A percentile compares a stretch with the other conserved stretches of the same genome.
Conservation (phyloP, 371 early-diverging fungal genomes). For the Choanephora cucurbitarum region DNA sequence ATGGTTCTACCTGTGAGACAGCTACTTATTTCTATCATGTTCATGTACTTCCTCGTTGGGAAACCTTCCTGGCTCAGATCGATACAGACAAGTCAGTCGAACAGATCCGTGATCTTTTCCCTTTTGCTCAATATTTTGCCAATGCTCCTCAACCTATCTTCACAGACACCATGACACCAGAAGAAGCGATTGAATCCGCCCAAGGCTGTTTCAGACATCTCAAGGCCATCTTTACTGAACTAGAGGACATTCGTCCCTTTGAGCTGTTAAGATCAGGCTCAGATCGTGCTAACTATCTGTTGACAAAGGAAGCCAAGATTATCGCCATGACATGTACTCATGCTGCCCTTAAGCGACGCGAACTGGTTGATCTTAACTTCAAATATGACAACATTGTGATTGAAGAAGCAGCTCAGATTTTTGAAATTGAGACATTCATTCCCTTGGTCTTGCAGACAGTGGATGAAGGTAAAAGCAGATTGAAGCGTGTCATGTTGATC, state of each 20-base stretch:
- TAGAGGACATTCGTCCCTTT: conserved; percentile 86
- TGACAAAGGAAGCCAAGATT: conserved; percentile 93
- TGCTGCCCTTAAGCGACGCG: conserved; percentile 86
- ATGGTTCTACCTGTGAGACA: conserved; percentile 92
- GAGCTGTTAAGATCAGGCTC: conserved; percentile 80
- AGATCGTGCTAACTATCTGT: conserved; percentile 88
- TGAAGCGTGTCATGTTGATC: conserved; percentile 91
- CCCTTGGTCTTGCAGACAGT: conserved; percentile 84
- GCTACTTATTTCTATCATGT: conserved; percentile 85
- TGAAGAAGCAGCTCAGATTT: conserved; percentile 97
- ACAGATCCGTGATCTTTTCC: conserved; percentile 61
- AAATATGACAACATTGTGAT: conserved; percentile 93
- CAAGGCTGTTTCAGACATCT: conserved; percentile 84
- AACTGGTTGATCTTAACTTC: conserved; percentile 85
- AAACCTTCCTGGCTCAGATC: conserved; percentile 49
- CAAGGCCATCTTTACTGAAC: conserved; percentile 67
- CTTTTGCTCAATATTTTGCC: conserved; percentile 79
- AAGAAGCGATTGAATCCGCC: conserved; percentile 60
- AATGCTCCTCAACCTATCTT: conserved; percentile 79
- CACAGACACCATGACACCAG: conserved; percentile 44
- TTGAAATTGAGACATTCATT: conserved; percentile 96
- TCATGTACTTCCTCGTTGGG: conserved; percentile 81
- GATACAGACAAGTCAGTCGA: conserved; percentile 25
- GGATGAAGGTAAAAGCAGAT: conserved; percentile 56
- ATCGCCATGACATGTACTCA: conserved; percentile 97